Conservation (phyloP, 345 rosid genomes). For the Combretum micranthum region DNA sequence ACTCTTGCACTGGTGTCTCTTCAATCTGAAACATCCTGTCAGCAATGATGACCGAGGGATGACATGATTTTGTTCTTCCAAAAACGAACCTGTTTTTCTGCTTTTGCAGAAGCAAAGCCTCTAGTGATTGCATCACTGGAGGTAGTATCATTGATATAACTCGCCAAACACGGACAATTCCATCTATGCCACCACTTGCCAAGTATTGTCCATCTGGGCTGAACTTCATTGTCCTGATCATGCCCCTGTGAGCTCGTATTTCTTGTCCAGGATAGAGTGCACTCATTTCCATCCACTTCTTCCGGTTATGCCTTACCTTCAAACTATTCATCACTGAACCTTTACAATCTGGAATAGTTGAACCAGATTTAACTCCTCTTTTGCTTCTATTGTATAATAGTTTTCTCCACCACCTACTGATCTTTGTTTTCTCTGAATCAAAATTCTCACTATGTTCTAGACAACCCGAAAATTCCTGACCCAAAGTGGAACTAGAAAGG, state of each 20-base stretch:
- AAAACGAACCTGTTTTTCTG: constrained; percentile 11
- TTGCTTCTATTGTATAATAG: constrained; percentile 19
- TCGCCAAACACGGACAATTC: constrained; percentile 66
- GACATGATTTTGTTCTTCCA: constrained; percentile 20
- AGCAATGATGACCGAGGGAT: constrained; percentile 46
- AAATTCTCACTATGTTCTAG: too few relatives aligned
- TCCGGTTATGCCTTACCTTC: constrained; percentile 55
- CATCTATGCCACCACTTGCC: constrained; percentile 89
- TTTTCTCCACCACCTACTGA: constrained; percentile 17
- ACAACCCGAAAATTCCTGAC: too few relatives aligned
- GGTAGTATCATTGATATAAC: constrained; percentile 38
- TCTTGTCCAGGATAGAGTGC: constrained; percentile 54
- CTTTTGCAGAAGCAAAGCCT: constrained; percentile 8
- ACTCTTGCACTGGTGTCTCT: constrained; percentile 67
- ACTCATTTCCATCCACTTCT: constrained; percentile 60
- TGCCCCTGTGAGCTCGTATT: constrained; percentile 69
- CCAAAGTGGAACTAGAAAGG: too few relatives aligned
- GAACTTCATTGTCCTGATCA: constrained; percentile 69
- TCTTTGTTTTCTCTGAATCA: too few relatives aligned
- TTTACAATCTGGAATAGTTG: constrained; percentile 10
- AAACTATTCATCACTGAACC: constrained; percentile 24
- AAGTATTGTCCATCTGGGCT: constrained; percentile 75
- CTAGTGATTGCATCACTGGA: constrained; percentile 19
- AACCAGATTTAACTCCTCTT: constrained; percentile 1
- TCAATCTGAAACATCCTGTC: constrained; percentile 55